A percentile compares a stretch with the other conserved stretches of the same genome.
phyloP scores from a whole-genome alignment of 1,139 yeast species.

The Debaryomycetaceae sp. region DNA sequence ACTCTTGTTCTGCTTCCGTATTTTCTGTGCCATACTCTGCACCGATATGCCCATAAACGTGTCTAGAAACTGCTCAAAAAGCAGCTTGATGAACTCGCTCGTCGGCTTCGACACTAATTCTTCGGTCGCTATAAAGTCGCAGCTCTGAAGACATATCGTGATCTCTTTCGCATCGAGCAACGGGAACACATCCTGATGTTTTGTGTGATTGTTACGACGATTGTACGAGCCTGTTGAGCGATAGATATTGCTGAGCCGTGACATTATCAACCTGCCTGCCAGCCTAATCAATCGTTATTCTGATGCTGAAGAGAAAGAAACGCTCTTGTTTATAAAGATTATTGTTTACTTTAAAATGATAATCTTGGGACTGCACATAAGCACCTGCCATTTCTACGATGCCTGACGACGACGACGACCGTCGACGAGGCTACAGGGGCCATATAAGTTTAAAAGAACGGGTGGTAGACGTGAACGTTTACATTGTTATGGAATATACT shows the following conservation, averaged over 20 bases:
- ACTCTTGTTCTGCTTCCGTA: constrained; percentile 9
- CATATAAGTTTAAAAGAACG: too few species aligned
- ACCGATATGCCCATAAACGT: constrained; percentile 62
- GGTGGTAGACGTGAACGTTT: too few species aligned
- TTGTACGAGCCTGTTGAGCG: constrained; percentile 16
- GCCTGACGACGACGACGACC: background rate
- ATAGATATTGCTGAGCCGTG: constrained; percentile 24
- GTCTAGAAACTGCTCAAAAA: constrained; percentile 72
- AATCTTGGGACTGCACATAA: constrained; percentile 4
- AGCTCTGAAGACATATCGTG: constrained; percentile 56
- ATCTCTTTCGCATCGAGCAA: constrained; percentile 63
- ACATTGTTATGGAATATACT: too few species aligned
- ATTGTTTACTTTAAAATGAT: background rate
- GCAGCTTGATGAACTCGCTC: constrained; percentile 53
- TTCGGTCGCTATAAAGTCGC: constrained; percentile 62
- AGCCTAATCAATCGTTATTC: background rate
- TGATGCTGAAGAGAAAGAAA: background rate
- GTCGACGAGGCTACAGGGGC: too few species aligned
- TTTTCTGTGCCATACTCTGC: constrained; percentile 31
- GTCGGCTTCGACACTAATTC: constrained; percentile 66
- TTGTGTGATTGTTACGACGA: constrained; percentile 13
- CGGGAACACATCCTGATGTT: constrained; percentile 51
- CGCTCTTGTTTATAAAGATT: background rate
- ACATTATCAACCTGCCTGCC: constrained; percentile 11
- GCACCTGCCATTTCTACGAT: background rate